Base-by-base conservation (phyloP, 495 filamentous ascomycete genomes). In the Hypoxylon fuscum region DNA sequence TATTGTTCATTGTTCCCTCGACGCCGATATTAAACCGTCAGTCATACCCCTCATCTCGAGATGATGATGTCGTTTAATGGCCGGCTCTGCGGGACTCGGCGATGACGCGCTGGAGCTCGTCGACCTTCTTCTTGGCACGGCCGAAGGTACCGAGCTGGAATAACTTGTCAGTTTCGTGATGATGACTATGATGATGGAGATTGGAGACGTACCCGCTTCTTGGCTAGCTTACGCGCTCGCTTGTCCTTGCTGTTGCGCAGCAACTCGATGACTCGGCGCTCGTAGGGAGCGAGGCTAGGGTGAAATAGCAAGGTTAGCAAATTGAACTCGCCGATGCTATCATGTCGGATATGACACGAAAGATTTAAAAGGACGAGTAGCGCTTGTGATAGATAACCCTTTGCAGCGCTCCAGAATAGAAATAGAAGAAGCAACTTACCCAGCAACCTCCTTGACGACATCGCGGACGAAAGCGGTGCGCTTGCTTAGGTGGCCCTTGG, bases 241-340 rank as follows among this genome's bases (percentile, higher is more conserved):
- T 98, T 98, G 81, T 98, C 95, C 83, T 96, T 96, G 84, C 88
- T 87, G 87, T 98, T 98, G 69, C 95, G 91, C 77, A 98, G 88
- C 67, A 98, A 85, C 87, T 98, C 95, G 77, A 98, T 96, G 74
- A 98, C 90, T 71, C 95, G 93, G 76, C 93, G 92, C 85, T 98
- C 95, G 75, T 97, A 97, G 70, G 93, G 93, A 67, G 93, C 93
- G 72, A 96, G 90, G 78, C 92, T 90, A 5, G 32, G 14, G 71
- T 69, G 58, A 37, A 48, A 46, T 23, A 12, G 0, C 50, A 63
- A 63, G 11, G 40, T 68, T 68, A 70, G 64, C 53, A 46, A 56
- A 37, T 18, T 29, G 37, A 34, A 69, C 23, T 20, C 37, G 1
- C 18, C n/a, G n/a, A n/a, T n/a, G n/a, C n/a, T n/a, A n/a, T n/a